Base-by-base conservation (phyloP, 2,329 filamentous ascomycete species). In the Aspergillus japonicus region DNA sequence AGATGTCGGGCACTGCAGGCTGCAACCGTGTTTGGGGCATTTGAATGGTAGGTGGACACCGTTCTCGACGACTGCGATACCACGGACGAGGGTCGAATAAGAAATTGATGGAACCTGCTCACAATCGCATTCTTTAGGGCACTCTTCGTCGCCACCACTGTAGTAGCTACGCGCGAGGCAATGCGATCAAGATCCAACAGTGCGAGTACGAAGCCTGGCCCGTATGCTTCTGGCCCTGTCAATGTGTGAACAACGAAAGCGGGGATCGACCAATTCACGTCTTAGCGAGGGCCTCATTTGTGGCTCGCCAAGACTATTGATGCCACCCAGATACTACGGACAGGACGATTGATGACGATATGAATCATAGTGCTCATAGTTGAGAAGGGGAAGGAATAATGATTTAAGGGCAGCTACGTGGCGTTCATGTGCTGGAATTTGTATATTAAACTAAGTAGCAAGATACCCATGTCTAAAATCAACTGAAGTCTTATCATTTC, bases 1-100 rank as follows among this genome's bases (percentile, higher is more conserved):
- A 80, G 79, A 16, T 93, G 90, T 74, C 80, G 81, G 49, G 78
- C 83, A 11, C 77, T 83, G 8, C 85, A 89, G 76, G 81, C 80
- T 16, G 78, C 78, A 5, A 75, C 76, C 19, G 78, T 80, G 3
- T 81, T 83, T 69, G 79, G 73, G 0, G 76, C 79, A 48, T 79
- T 82, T 72, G 69, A 82, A 69, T 78, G 82, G 78, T 80, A 68
- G 68, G 74, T 70, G 24, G 10, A 23, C 39, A 44, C 14, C 42
- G 11, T 24, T n/a, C 19, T 48, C 7, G n/a, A 5, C 24, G 2
- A 23, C 24, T 26, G 14, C 11, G 8, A 21, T 6, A 16, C 5
- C 8, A 48, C 26, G 7, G 26, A 29, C 26, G 14, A 23, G n/a
- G 24, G n/a, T 7, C 3, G 23, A 4, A 16, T 8, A 21, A n/a